Percentiles rank a stretch among this genome's conserved stretches.
Evolutionary conservation across 2,329 filamentous ascomycete species (phyloP).

Genomic region (Chaetomium sp.): DNA sequence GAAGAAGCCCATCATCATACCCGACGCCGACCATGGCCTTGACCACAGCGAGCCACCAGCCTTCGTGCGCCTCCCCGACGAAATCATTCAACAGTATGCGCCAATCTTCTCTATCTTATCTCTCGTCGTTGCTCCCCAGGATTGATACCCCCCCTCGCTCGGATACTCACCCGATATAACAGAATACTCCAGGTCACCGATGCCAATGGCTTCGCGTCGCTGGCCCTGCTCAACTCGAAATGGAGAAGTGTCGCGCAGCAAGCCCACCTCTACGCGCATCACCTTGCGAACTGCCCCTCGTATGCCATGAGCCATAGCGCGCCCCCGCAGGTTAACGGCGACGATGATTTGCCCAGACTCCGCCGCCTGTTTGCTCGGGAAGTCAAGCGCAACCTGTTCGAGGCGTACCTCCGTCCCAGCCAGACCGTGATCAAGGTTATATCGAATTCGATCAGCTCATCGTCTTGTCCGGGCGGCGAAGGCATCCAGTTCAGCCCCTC

Average conservation of each 20-base stretch:
- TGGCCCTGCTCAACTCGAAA: conserved; percentile 65
- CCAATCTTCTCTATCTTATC: conserved; percentile 13
- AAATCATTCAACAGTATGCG: conserved; percentile 69
- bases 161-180: conserved; percentile 21
- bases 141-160: conserved; percentile 17
- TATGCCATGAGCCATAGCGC: conserved; percentile 54
- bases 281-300: conserved; percentile 63
- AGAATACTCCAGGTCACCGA: conserved; percentile 65
- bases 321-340: conserved; percentile 41
- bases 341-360: conserved; percentile 59
- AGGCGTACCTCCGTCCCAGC: conserved; percentile 70
- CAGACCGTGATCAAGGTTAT: conserved; percentile 76
- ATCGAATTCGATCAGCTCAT: conserved; percentile 81
- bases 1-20: conserved; percentile 39
- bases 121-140: conserved; percentile 14
- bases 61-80: conserved; percentile 63
- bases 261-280: conserved; percentile 62
- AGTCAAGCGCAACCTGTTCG: conserved; percentile 75
- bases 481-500: conserved; percentile 84
- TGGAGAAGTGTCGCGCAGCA: conserved; percentile 67
- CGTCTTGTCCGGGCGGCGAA: conserved; percentile 79
- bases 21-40: conserved; percentile 28
- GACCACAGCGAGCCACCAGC: conserved; percentile 40
- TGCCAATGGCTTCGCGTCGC: conserved; percentile 66
- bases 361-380: conserved; percentile 69